phyloP scores from a whole-genome alignment of 2,329 filamentous ascomycete genomes.

The Beauveria sp. region DNA sequence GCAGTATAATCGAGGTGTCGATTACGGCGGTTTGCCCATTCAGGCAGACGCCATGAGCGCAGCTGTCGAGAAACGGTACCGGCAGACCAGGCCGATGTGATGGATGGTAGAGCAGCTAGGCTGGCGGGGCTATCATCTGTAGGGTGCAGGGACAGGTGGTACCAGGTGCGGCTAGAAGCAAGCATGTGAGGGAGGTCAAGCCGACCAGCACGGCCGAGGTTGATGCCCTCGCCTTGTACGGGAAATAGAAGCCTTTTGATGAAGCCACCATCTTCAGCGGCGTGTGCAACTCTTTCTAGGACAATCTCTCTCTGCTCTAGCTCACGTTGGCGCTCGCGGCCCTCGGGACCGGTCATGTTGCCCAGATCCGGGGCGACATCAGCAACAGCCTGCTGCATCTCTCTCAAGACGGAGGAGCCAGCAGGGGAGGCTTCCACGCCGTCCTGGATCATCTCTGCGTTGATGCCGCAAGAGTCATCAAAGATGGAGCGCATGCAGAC shows the following conservation, averaged over 20 bases:
- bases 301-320: conserved; percentile 76
- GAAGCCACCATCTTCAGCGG: conserved; percentile 75
- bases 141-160: conserved; percentile 84
- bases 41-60: conserved; percentile 84
- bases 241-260: conserved; percentile 77
- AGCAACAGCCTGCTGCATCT: conserved; percentile 76
- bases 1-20: conserved; percentile 91
- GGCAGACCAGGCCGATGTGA: conserved; percentile 86
- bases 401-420: conserved; percentile 75
- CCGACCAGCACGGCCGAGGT: conserved; percentile 67
- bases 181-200: conserved; percentile 70
- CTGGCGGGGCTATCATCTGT: conserved; percentile 76
- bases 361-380: conserved; percentile 74
- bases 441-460: conserved; percentile 94
- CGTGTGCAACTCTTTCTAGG: conserved; percentile 78
- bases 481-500: conserved; percentile 86
- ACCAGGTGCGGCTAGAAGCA: conserved; percentile 86
- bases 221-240: conserved; percentile 67
- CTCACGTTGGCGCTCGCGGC: conserved; percentile 67
- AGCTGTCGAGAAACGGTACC: conserved; percentile 88
- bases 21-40: conserved; percentile 93
- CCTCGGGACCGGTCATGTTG: conserved; percentile 58
- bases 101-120: conserved; percentile 62
- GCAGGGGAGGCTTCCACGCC: conserved; percentile 68
- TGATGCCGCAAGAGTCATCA: conserved; percentile 87